Conservation (phyloP, 805 yeast species). For the Candida parachauliodes region DNA sequence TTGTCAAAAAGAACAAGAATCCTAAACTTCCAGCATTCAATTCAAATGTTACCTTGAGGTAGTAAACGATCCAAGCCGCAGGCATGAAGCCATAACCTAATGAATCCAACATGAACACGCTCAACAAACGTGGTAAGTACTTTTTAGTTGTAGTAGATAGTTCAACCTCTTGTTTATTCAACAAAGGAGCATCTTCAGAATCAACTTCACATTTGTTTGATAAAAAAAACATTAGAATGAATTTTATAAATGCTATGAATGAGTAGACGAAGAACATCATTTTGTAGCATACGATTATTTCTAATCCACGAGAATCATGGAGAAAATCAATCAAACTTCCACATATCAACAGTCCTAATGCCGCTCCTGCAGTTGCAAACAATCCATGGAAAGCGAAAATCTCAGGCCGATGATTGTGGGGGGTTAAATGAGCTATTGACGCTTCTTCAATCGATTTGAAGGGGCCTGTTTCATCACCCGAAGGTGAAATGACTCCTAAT, state of each 20-base stretch:
- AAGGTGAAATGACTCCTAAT: constrained; percentile 82
- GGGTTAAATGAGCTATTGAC: constrained; percentile 74
- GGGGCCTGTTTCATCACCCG: constrained; percentile 90
- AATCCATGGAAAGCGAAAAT: constrained; percentile 73
- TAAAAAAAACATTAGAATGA: constrained; percentile 47
- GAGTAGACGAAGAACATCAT: constrained; percentile 56
- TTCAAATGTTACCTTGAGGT: constrained; percentile 56
- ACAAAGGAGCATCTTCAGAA: constrained; percentile 1
- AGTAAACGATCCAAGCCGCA: constrained; percentile 82
- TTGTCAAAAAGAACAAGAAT: constrained; percentile 60
- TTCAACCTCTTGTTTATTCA: constrained; percentile 7
- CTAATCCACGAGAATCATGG: constrained; percentile 26
- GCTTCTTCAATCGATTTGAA: constrained; percentile 85
- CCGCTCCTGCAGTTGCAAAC: constrained; percentile 67
- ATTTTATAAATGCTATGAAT: constrained; percentile 49
- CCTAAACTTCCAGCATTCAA: constrained; percentile 62
- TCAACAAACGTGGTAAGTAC: constrained; percentile 46
- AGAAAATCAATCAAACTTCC: constrained; percentile 57
- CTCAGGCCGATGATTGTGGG: constrained; percentile 60
- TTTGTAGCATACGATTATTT: constrained; percentile 47
- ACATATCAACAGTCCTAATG: constrained; percentile 63
- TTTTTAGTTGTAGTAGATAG: constrained; percentile 42
- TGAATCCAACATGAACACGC: constrained; percentile 79
- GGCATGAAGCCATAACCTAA: constrained; percentile 89
- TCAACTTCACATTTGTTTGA: constrained; percentile 51